Evolutionary conservation across 73 alveolate genomes (phyloP).

Genomic region (Paraurostyla sp.): DNA sequence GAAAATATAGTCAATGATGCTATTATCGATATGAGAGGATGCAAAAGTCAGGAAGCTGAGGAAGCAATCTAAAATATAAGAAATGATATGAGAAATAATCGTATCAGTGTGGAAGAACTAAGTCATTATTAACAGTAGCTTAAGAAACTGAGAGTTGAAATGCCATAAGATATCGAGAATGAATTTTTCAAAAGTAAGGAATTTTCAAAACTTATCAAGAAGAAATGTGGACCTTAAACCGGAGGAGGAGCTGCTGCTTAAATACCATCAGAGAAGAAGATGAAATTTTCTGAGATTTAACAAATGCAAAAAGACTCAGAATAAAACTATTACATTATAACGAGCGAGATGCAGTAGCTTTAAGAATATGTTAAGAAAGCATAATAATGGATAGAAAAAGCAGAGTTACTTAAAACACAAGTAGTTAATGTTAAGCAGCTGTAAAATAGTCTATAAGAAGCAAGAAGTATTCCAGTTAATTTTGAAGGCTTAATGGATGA

Average conservation of each 20-base stretch:
- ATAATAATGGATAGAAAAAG: conserved; percentile 50
- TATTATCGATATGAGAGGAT: conserved; percentile 63
- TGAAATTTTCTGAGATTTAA: conserved; percentile 33
- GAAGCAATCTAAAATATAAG: conserved; percentile 32
- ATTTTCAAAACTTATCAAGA: conserved; percentile 62
- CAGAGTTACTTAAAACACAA: conserved; percentile 12
- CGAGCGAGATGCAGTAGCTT: conserved; percentile 55
- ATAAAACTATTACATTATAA: conserved; percentile 3
- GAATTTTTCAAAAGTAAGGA: conserved; percentile 26
- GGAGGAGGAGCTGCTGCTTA: conserved; percentile 52
- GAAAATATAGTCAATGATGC: conserved; percentile 50
- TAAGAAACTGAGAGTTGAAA: conserved; percentile 50
- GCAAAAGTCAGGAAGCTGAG: conserved; percentile 61
- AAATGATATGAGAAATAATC: conserved; percentile 15
- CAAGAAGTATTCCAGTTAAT: conserved; percentile 58
- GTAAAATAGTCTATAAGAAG: conserved; percentile 19
- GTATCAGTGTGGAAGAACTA: conserved; percentile 60
- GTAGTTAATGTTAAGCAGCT: conserved; percentile 35
- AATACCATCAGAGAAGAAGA: conserved; percentile 50
- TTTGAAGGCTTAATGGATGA: conserved; percentile 45
- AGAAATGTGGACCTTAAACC: conserved; percentile 60
- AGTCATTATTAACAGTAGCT: conserved; percentile 22
- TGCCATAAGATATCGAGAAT: conserved; percentile 63
- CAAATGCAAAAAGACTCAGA: conserved; percentile 3
- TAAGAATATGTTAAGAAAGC: conserved; percentile 52